Base-by-base conservation (phyloP, 2,329 filamentous ascomycete species). In the Knoxdaviesia proteae region DNA sequence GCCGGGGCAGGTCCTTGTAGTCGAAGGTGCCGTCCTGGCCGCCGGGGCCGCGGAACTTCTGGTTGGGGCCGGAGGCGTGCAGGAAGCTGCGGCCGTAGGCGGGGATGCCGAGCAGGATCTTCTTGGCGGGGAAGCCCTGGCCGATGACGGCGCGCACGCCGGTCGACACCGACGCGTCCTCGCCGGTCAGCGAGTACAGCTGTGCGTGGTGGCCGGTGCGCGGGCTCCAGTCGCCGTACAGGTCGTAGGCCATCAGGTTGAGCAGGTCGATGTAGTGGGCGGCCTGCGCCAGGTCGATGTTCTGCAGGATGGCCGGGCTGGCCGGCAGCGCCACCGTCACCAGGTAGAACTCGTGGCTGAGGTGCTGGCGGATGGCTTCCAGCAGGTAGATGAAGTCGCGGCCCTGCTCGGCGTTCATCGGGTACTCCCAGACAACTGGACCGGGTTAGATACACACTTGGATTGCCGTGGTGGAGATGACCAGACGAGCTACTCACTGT, bases 161-260 rank as follows among this genome's bases (percentile, higher is more conserved):
- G 0, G 73, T 68, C 8, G 79, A 69, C n/a, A 71, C 77, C 1
- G 78, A 84, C 1, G 71, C 64, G 47, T 78, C 69, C 48, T 69
- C 71, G 48, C 71, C 68, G 43, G 58, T 62, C 45, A 74, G 68
- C 1, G 74, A 63, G 53, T 77, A 82, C 1, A 90, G 69, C 54
- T 86, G 81, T 5, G 81, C 73, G 43, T 88, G 83, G 55, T 88
- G 80, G 6, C 81, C 82, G 39, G 72, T 73, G 45, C 68, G 69
- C 32, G 63, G 55, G 1, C 70, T 71, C 81, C 81, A 87, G 4
- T 72, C 64, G 1, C 82, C 81, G 31, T 71, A 75, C 53, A 87
- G 82, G 56, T 90, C 82, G 57, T 86, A 90, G 1, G 81, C 72
- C 71, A 80, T 84, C 34, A 90, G 61, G 55, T 88, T 88, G 55